phyloP scores from a whole-genome alignment of 106 monocot species.

The Gastrodia elata region DNA sequence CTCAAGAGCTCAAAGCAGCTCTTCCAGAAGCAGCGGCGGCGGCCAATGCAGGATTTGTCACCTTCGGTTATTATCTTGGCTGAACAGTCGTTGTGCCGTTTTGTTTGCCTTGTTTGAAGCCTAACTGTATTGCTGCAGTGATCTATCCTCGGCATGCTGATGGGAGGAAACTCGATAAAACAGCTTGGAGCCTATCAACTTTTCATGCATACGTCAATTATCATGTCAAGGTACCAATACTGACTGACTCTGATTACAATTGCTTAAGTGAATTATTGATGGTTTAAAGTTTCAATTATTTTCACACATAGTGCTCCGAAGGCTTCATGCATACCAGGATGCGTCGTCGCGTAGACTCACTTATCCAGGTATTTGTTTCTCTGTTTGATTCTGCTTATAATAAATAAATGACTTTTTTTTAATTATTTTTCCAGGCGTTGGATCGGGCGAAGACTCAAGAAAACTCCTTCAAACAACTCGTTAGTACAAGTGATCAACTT shows the following conservation, averaged over 20 bases:
- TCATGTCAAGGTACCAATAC: conserved; percentile 69
- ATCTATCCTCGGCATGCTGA: conserved; percentile 76
- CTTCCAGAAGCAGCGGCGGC: conserved; percentile 49
- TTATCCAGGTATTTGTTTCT: conserved; percentile 61
- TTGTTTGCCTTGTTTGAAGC: conserved; percentile 9
- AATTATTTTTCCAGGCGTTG: conserved; percentile 35
- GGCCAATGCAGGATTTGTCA: conserved; percentile 97
- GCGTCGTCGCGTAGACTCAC: conserved; percentile 83
- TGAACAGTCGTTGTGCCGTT: not conserved
- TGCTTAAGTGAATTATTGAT: too few species aligned
- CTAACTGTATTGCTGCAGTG: conserved; percentile 33
- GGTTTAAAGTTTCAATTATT: not conserved
- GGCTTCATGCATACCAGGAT: conserved; percentile 98
- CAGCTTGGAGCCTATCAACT: conserved; percentile 85
- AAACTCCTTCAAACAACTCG: conserved; percentile 68
- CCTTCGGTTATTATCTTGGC: conserved; percentile 78
- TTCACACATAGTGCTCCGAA: conserved; percentile 62
- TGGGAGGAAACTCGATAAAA: conserved; percentile 68
- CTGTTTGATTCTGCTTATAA: not conserved
- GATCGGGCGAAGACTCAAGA: conserved; percentile 58
- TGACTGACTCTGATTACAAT: too few species aligned
- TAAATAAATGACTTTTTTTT: not conserved
- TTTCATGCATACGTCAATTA: conserved; percentile 99
- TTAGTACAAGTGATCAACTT: conserved; percentile 15
- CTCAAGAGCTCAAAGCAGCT: conserved; percentile 68